Evolutionary conservation across 805 yeast genomes (phyloP), one percentile per base, ranked within the genome.

Genomic region (Cyberlindnera xylosilytica): DNA sequence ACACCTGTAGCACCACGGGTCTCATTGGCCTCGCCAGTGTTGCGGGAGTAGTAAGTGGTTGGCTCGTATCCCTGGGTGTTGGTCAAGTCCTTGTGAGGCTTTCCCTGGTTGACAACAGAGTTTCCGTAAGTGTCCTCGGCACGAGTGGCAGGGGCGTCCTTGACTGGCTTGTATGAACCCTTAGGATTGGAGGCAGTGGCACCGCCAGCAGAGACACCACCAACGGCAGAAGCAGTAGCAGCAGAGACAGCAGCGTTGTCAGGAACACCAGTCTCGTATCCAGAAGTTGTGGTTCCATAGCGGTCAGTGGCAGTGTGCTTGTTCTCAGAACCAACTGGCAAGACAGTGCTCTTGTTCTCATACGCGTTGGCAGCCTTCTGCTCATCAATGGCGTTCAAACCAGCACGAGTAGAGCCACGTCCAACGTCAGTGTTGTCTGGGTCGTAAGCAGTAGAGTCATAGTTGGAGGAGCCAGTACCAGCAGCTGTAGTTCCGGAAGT

Each of bases 321-420:
- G 36, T 34, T 34, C 15, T 16, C 20, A 13, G 42, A 35, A 12
- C 50, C 47, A 27, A 54, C 52, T 16, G 60, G 60, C 10, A 49
- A 26, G 13, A 46, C 52, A 28, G 57, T 54, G 24, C 50, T 46
- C 50, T 56, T 56, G 34, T 49, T 55, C 41, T 55, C 60, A 40
- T 20, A 51, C 11, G 44, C 38, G 15, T 20, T 29, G n/a, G 33
- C 12, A 2, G 17, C 13, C 18, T 38, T n/a, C 20, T 38, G 26
- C 17, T 32, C 24, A 31, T 38, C 17, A 4, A 34, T 39, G 4
- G 50, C 44, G 28, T 51, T 51, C 4, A 27, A 41, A 19, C 52
- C 53, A 6, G 48, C 44, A 30, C 39, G 47, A 3, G 53, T 50
- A 6, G 56, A 50, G 18, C 56, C 56, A 16, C 10, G 23, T 1